Evolutionary conservation across 1,284 basidiomycete species (phyloP), one percentile per base, ranked within the genome.

Genomic region (Microbotryomycetes sp.): DNA sequence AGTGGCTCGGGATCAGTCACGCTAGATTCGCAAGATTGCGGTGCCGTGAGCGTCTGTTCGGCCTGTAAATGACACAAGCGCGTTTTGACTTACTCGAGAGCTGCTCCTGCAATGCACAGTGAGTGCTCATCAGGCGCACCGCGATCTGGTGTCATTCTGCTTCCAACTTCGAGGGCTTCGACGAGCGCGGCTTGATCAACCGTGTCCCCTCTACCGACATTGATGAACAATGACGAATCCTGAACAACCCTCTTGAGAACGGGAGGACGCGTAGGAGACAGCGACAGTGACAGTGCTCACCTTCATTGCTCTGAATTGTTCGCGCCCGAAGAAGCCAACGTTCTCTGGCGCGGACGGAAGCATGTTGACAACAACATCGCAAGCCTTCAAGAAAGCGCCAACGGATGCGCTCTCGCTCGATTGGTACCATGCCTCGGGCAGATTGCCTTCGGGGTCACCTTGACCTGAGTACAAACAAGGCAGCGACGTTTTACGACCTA

Each of bases 1-100:
- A 76, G 64, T 0, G 75, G 75, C 51, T 76, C 74, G 16, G 75
- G 74, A 6, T 65, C 59, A 4, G 73, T 74, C 0, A 76, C 74
- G 51, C 67, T 68, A 60, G 15, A 48, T 19, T 22, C 1, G 29
- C 6, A 29, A 49, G 32, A 5, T 26, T 25, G 1, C 22, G 23
- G 23, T 42, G n/a, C n/a, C 36, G 19, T 42, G 36, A 42, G 36
- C 36, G 36, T 9, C 42, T 30, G 45, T 7, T 4, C 6, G n/a
- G 19, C n/a, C 1, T 47, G n/a, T 22, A n/a, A 14, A 23, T 23
- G 45, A 29, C 6, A 42, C 42, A 25, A 28, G 26, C 25, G 3
- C 6, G 23, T 23, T n/a, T 0, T 2, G 19, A 60, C 66, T n/a
- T 30, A 65, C 63, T 67, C 66, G 30, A 67, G 56, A 12, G 54